Percentiles rank a stretch among this genome's conserved stretches.
Conservation (phyloP, 176 grass and related monocot genomes). For the Bonia amplexicaulis region DNA sequence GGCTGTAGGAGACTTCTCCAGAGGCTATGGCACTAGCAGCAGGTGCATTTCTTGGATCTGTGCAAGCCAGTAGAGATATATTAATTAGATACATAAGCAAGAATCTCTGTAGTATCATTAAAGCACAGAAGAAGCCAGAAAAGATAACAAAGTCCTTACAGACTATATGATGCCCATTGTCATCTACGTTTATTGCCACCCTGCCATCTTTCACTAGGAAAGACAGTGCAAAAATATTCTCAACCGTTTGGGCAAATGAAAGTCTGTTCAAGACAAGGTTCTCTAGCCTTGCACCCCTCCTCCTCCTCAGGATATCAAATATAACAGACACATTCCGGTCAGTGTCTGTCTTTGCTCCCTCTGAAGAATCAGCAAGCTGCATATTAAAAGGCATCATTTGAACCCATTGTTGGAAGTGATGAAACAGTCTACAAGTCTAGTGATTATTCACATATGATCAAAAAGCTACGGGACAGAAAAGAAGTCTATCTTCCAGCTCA, state of each 20-base stretch:
- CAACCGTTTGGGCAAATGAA: slow-evolving; percentile 94
- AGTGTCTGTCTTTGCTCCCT: slow-evolving; percentile 67
- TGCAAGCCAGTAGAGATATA: slow-evolving; percentile 9
- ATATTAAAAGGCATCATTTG: slow-evolving; percentile 5
- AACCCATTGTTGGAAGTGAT: not conserved
- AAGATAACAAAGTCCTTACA: slow-evolving; percentile 46
- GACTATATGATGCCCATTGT: slow-evolving; percentile 60
- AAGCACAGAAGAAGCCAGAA: not conserved
- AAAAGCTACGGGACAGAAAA: not conserved
- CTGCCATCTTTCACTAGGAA: slow-evolving; percentile 97
- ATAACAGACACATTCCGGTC: slow-evolving; percentile 73
- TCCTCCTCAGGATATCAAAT: slow-evolving; percentile 74
- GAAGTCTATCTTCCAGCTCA: not conserved
- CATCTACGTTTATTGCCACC: slow-evolving; percentile 68
- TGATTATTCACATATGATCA: not conserved
- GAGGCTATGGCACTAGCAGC: slow-evolving; percentile 56
- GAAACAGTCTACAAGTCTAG: not conserved
- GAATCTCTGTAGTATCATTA: not conserved
- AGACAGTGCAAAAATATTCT: slow-evolving; percentile 89
- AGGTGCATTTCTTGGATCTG: slow-evolving; percentile 89
- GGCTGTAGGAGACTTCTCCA: slow-evolving; percentile 71
- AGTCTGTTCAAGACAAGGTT: slow-evolving; percentile 76
- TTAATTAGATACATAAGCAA: slow-evolving; percentile 11
- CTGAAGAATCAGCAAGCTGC: slow-evolving; percentile 68
- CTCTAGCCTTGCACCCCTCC: slow-evolving; percentile 58